A percentile compares a stretch with the other conserved stretches of the same genome.
phyloP scores from a whole-genome alignment of 31 red algal species.

The Asparagopsis taxiformis region DNA sequence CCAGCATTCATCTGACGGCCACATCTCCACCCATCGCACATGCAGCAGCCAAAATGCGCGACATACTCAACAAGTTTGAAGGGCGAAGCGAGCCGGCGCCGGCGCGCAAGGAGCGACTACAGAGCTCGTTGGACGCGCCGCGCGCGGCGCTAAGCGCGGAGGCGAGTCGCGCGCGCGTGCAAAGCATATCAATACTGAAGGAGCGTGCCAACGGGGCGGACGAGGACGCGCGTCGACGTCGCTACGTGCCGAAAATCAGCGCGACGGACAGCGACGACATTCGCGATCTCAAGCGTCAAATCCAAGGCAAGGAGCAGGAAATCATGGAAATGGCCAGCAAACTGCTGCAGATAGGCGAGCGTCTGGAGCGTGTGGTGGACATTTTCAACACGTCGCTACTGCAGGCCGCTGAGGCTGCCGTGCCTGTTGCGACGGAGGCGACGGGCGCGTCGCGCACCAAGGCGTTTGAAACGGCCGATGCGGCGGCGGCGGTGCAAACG shows the following conservation, averaged over 20 bases:
- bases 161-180: constrained; percentile 29
- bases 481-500: constrained; percentile 3
- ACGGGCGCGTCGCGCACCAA: constrained; percentile 4
- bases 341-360: constrained; percentile 24
- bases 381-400: constrained; percentile 29
- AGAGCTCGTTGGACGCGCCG: constrained; percentile 38
- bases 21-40: background rate
- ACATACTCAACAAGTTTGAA: constrained; percentile 51
- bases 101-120: constrained; percentile 37
- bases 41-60: constrained; percentile 22
- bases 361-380: constrained; percentile 31
- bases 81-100: constrained; percentile 26
- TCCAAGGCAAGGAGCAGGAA: constrained; percentile 54
- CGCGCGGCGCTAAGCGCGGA: constrained; percentile 15
- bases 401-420: background rate
- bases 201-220: constrained; percentile 5
- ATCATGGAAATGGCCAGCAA: constrained; percentile 23
- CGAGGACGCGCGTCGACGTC: background rate
- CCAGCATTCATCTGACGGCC: background rate
- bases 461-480: constrained; percentile 21
- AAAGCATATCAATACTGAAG: constrained; percentile 9
- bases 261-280: constrained; percentile 41
- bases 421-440: background rate
- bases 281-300: constrained; percentile 39
- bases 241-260: constrained; percentile 30